Conservation (phyloP, 441 rosid genomes). For the Biscutella laevigata region DNA sequence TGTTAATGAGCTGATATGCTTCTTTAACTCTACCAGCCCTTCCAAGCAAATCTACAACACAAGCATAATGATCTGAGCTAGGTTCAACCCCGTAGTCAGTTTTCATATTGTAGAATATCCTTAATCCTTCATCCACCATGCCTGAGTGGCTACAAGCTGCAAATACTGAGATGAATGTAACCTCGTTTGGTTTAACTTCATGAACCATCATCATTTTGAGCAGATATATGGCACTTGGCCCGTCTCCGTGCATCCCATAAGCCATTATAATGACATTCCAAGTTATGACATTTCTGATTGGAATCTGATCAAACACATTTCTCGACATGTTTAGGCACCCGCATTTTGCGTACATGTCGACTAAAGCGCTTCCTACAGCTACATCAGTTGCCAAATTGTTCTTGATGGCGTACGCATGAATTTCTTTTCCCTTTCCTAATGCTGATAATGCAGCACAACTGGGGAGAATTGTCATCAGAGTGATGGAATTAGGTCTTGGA, state of each 20-base stretch:
- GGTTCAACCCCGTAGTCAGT: conserved; percentile 45
- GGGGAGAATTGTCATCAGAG: conserved; percentile 76
- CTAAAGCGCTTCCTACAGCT: conserved; percentile 81
- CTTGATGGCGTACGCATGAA: conserved; percentile 78
- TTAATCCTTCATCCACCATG: conserved; percentile 61
- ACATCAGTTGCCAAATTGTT: conserved; percentile 53
- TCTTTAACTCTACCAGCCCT: conserved; percentile 63
- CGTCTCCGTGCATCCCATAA: conserved; percentile 82
- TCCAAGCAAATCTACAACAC: conserved; percentile 79
- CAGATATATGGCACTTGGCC: conserved; percentile 51
- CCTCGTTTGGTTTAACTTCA: conserved; percentile 54
- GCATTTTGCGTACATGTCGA: conserved; percentile 89
- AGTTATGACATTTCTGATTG: conserved; percentile 50
- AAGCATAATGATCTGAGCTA: conserved; percentile 71
- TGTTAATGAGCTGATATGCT: conserved; percentile 45
- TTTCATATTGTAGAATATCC: conserved; percentile 59
- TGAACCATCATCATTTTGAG: conserved; percentile 39
- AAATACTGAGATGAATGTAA: conserved; percentile 66
- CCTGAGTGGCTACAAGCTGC: conserved; percentile 89
- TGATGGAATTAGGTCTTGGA: conserved; percentile 61
- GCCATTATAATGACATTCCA: conserved; percentile 92
- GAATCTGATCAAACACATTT: conserved; percentile 55
- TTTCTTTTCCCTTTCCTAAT: conserved; percentile 70
- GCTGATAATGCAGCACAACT: conserved; percentile 69
- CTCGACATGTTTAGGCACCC: conserved; percentile 56